A percentile compares a stretch with the other conserved stretches of the same genome.
Evolutionary conservation across 106 monocot species (phyloP).

Genomic region (Dendrobium officinale): DNA sequence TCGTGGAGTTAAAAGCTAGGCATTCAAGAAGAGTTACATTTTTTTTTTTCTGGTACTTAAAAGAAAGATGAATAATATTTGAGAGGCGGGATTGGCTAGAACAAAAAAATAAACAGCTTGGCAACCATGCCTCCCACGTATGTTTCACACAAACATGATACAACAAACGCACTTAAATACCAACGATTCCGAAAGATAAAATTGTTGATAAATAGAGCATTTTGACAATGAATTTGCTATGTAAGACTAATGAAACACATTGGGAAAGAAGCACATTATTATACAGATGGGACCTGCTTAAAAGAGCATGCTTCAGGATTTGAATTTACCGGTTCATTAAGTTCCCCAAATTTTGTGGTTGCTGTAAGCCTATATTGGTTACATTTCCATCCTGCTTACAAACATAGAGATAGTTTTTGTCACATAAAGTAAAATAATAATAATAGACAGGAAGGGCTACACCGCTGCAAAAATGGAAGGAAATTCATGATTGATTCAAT

Average conservation of each 20-base stretch:
- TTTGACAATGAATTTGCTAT: background rate
- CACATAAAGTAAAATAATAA: background rate
- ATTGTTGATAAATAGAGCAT: background rate
- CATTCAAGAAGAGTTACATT: background rate
- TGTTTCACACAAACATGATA: background rate
- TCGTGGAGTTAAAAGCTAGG: background rate
- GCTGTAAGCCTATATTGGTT: background rate
- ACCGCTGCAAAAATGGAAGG: background rate
- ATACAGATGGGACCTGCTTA: background rate
- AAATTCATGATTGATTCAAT: no score
- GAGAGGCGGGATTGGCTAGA: background rate
- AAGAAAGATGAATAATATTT: background rate
- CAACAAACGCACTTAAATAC: background rate
- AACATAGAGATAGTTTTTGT: background rate
- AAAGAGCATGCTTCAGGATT: background rate
- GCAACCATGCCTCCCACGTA: background rate
- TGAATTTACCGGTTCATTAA: constrained; percentile 1
- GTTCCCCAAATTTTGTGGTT: background rate
- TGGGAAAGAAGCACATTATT: background rate
- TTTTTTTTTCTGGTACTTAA: background rate
- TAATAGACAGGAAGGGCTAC: background rate
- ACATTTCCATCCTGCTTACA: constrained; percentile 8
- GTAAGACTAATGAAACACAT: background rate
- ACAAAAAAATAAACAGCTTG: no score
- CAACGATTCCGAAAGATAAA: background rate